Evolutionary conservation across 2,329 filamentous ascomycete species (phyloP).

Genomic region (Pseudonectria buxi): DNA sequence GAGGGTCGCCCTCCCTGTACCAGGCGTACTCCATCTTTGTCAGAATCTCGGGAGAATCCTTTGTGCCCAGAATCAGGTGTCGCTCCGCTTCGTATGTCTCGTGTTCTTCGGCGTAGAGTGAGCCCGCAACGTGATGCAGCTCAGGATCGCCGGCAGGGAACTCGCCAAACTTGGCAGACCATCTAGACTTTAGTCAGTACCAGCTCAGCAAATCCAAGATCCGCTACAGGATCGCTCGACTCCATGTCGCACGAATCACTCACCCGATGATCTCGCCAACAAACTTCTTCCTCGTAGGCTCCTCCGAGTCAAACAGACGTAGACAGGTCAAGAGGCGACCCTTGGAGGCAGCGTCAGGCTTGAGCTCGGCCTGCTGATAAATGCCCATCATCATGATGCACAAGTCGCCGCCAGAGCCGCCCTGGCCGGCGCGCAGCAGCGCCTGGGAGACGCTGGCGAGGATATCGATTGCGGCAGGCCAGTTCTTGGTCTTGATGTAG

Average conservation of each 20-base stretch:
- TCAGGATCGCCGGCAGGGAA: slow-evolving; percentile 90
- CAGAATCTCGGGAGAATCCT: slow-evolving; percentile 76
- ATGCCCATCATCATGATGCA: slow-evolving; percentile 84
- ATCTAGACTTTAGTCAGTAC: slow-evolving; percentile 34
- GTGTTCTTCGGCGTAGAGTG: slow-evolving; percentile 85
- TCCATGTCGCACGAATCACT: slow-evolving; percentile 21
- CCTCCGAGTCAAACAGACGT: slow-evolving; percentile 70
- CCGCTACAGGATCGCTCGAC: neutral
- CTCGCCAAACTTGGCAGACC: slow-evolving; percentile 80
- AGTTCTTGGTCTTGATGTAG: slow-evolving; percentile 84
- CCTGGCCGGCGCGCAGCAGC: slow-evolving; percentile 85
- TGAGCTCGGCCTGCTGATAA: slow-evolving; percentile 78
- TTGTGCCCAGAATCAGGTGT: slow-evolving; percentile 82
- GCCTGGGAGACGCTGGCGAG: slow-evolving; percentile 77
- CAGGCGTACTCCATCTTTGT: slow-evolving; percentile 83
- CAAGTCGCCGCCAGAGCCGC: slow-evolving; percentile 85
- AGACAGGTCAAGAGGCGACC: slow-evolving; percentile 71
- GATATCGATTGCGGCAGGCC: slow-evolving; percentile 77
- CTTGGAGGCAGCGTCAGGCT: slow-evolving; percentile 67
- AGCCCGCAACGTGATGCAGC: slow-evolving; percentile 85
- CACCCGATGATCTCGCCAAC: slow-evolving; percentile 76
- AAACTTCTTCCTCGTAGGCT: slow-evolving; percentile 90
- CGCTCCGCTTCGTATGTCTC: slow-evolving; percentile 90
- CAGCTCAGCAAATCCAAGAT: neutral
- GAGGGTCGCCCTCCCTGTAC: slow-evolving; percentile 84